These are phyloP conservation scores for Akanthomyces dipterigenus DNA, from an alignment of 2,329 filamentous ascomycete genomes.

Conservation along the genomic window DNA sequence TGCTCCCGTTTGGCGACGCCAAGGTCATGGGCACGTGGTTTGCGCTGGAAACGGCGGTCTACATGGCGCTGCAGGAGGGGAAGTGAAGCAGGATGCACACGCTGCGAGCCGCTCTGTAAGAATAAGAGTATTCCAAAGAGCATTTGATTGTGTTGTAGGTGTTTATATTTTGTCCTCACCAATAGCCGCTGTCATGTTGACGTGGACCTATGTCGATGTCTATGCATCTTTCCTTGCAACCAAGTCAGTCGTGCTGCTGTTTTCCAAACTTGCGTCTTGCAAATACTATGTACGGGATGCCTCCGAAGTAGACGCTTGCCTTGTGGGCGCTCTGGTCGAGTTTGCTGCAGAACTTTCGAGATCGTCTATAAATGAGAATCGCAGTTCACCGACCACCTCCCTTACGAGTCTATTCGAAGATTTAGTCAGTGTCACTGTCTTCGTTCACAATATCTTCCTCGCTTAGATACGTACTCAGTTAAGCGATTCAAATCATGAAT, in stretches of 20 bases:
- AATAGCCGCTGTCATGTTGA: no score
- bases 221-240: no score
- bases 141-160: no score
- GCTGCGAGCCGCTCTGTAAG: no score
- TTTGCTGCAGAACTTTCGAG: neutral
- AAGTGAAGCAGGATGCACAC: no score
- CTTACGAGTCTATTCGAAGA: neutral
- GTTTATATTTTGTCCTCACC: no score
- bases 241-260: no score
- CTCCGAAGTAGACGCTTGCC: neutral
- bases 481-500: constrained; percentile 7
- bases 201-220: no score
- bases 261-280: neutral
- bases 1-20: constrained; percentile 42
- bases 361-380: constrained; percentile 4
- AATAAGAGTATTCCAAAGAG: no score
- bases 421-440: neutral
- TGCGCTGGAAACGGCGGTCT: constrained; percentile 32
- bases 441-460: no score
- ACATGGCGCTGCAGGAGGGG: constrained; percentile 18
- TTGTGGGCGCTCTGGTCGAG: neutral
- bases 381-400: constrained; percentile 6
- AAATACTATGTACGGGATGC: neutral
- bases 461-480: neutral
- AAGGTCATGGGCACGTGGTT: constrained; percentile 35